Evolutionary conservation across 805 yeast genomes (phyloP), one percentile per base, ranked within the genome.

Genomic region (Wickerhamiella sorbophila): DNA sequence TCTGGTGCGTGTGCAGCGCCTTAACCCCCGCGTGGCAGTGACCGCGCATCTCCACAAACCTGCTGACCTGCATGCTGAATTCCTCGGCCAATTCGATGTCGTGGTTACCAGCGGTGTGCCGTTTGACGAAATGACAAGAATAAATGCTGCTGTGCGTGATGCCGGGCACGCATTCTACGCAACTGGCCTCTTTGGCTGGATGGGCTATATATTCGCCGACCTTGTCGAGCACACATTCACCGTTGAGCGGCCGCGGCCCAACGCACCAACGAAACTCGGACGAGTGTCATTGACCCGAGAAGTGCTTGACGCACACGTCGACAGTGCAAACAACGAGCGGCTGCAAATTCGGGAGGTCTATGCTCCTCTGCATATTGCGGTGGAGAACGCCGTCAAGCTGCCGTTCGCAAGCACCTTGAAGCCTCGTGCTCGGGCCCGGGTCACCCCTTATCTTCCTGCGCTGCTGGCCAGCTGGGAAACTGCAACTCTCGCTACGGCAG

Each of bases 181-280:
- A 14, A 63, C 82, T 1, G 79, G 77, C 0, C 55, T 75, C 2
- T 79, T 79, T 57, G 99, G 98, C 0, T 63, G 87, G 55, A 85
- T 72, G 57, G 95, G 95, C 1, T 82, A 74, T 53, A 70, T 84
- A 1, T 79, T 87, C 55, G 75, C 76, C 3, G 99, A 91, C 59
- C 66, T 88, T 46, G 71, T 84, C 9, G 57, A 65, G 37, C 85
- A 83, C 59, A 65, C 67, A 26, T 65, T 52, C 49, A 42, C 49
- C 10, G 50, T 57, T 40, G 57, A 55, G 36, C 47, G 48, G 36
- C 51, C 47, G 2, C 36, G 44, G 31, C 38, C 51, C 9, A 45
- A 50, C 6, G 33, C 41, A 6, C 56, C 70, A n/a, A 71, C 80
- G 10, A 61, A 64, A 40, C 45, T 71, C 5, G 88, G 86, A 3